These are phyloP conservation scores for Hemerocallis citrina DNA, from an alignment of 106 monocot species.

Conservation along the genomic window DNA sequence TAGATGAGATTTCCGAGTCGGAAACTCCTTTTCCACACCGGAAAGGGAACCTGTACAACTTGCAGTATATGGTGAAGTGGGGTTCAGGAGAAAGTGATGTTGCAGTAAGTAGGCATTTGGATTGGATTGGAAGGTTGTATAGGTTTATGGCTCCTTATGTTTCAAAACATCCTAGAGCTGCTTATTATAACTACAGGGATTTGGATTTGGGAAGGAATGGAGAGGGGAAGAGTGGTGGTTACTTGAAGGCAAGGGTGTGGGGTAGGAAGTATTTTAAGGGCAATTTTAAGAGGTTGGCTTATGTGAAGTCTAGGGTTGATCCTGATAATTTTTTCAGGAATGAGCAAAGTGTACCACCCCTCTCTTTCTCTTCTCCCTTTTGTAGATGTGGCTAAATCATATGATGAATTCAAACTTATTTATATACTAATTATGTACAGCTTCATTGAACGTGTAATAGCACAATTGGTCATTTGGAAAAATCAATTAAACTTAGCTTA, in stretches of 20 bases:
- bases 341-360: conserved; percentile 23
- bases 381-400: too few relatives aligned
- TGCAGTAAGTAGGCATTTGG: background rate
- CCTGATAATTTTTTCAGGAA: conserved; percentile 27
- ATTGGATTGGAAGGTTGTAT: conserved; percentile 19
- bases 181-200: conserved; percentile 24
- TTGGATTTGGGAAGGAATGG: conserved; percentile 23
- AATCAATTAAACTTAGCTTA: too few relatives aligned
- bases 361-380: background rate
- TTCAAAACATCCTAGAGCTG: conserved; percentile 21
- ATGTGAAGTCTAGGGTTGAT: conserved; percentile 25
- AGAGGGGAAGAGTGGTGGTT: background rate
- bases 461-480: too few relatives aligned
- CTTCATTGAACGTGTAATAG: too few relatives aligned
- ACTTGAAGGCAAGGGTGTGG: conserved; percentile 8
- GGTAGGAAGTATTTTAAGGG: conserved; percentile 22
- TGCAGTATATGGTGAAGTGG: conserved; percentile 10
- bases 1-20: conserved; percentile 9
- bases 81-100: background rate
- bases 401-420: too few relatives aligned
- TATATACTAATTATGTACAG: too few relatives aligned
- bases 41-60: conserved; percentile 16
- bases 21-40: conserved; percentile 23
- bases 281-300: conserved; percentile 20
- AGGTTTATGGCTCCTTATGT: conserved; percentile 24